Percentiles rank a stretch among this genome's conserved stretches.
Evolutionary conservation across 2,329 filamentous ascomycete species (phyloP).

Genomic region (Botrytis medusae): DNA sequence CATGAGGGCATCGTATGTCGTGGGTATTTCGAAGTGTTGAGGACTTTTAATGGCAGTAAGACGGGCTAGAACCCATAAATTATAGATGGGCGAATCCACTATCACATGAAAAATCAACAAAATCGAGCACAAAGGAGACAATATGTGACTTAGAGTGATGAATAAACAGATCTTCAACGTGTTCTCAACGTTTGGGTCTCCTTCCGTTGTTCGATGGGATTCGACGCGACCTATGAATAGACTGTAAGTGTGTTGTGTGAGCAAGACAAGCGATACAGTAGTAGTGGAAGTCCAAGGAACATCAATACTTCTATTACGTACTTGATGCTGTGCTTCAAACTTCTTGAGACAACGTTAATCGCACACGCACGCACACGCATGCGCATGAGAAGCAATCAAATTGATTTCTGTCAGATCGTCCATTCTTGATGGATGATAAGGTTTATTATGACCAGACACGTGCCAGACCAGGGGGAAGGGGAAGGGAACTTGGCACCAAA

Average conservation of each 20-base stretch:
- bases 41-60: neutral
- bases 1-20: neutral
- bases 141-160: neutral
- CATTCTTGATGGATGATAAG: neutral
- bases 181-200: neutral
- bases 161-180: neutral
- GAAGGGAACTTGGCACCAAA: neutral
- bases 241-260: neutral
- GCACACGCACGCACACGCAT: neutral
- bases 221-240: neutral
- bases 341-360: neutral
- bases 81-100: constrained; percentile 2
- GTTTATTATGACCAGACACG: no score
- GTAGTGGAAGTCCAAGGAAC: neutral
- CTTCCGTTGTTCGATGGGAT: neutral
- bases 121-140: neutral
- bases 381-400: neutral
- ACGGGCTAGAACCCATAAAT: neutral
- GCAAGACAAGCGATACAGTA: neutral
- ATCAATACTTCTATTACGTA: neutral
- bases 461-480: neutral
- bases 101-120: constrained; percentile 1
- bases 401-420: neutral
- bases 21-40: neutral
- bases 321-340: neutral